Conservation (phyloP, 352 stramenopile genomes). For the Elongisporangium anandrum region DNA sequence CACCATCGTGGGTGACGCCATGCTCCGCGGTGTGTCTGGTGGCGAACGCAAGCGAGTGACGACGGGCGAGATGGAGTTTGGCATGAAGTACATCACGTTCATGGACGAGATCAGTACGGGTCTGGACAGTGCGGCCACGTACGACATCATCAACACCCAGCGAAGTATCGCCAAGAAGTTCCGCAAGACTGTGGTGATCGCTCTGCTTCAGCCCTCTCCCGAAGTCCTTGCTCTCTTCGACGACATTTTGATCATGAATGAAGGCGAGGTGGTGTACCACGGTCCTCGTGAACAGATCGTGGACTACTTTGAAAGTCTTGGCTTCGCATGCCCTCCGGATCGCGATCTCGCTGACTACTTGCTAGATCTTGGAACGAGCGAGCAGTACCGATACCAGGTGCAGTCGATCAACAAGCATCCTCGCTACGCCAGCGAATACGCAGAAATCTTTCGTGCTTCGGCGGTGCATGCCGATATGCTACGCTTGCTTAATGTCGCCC, state of each 20-base stretch:
- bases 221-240: conserved; percentile 91
- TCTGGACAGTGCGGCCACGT: conserved; percentile 83
- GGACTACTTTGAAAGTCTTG: conserved; percentile 72
- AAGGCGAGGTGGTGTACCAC: conserved; percentile 85
- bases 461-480: too few relatives aligned
- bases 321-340: conserved; percentile 34
- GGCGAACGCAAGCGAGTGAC: conserved; percentile 80
- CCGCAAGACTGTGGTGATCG: conserved; percentile 46
- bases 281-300: conserved; percentile 41
- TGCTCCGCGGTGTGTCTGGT: too few relatives aligned
- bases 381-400: conserved; percentile 25
- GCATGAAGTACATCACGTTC: conserved; percentile 48
- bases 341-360: conserved; percentile 32
- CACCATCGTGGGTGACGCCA: too few relatives aligned
- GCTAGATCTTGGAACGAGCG: conserved; percentile 20
- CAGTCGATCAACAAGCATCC: neutral
- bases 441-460: conserved; percentile 6
- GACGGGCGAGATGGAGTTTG: conserved; percentile 82
- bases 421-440: conserved; percentile 5
- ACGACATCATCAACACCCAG: conserved; percentile 37
- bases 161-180: conserved; percentile 25
- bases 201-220: conserved; percentile 82
- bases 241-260: conserved; percentile 83
- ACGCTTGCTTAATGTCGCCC: too few relatives aligned
- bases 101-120: conserved; percentile 89